Base-by-base conservation (phyloP, 2,329 filamentous ascomycete genomes). In the Cercospora berteroae region DNA sequence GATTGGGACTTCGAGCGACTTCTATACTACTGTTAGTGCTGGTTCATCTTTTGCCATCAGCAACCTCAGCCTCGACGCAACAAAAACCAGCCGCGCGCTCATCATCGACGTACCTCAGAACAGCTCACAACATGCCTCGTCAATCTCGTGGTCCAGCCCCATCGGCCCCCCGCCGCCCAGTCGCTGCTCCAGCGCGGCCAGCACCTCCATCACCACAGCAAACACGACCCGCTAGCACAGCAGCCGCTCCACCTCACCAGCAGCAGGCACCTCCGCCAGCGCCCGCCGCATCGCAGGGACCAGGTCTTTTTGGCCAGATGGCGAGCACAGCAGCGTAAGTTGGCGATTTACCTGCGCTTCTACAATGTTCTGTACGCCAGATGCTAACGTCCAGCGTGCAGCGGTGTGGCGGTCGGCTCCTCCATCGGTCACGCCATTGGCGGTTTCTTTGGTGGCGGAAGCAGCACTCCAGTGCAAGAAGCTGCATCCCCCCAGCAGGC, bases 301-400 rank as follows among this genome's bases (percentile, higher is more conserved):
- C 93, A 5, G 94, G 95, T 71, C 86, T 99, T 10, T 93, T 99
- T 74, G 94, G 93, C 67, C 93, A 98, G 86, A 97, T 99, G 91
- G 95, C 95, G 73, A 93, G 90, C 79, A 99, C 95, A 66, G 95
- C 95, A 80, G 95, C 95, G 94, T 98, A 90, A 84, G 93, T 33
- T 18, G 18, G 18, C 18, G n/a, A 18, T 25, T 23, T 31, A 8
- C 50, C 23, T 18, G 5, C 29, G 5, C 12, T 29, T 39, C n/a
- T 12, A 6, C 48, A 18, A 39, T 39, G 5, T 39, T 10, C 58
- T 12, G 23, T 18, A 29, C 8, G 23, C 52, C n/a, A 29, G 27
- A 56, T n/a, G 25, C 52, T 31, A 29, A 56, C 70, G 29, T 50
- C n/a, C 25, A 31, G 55, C 60, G 52, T 67, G 74, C 75, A 98